Percentiles rank a stretch among this genome's conserved stretches.
Conservation (phyloP, 2,329 filamentous ascomycete species). For the Fusarium citri region DNA sequence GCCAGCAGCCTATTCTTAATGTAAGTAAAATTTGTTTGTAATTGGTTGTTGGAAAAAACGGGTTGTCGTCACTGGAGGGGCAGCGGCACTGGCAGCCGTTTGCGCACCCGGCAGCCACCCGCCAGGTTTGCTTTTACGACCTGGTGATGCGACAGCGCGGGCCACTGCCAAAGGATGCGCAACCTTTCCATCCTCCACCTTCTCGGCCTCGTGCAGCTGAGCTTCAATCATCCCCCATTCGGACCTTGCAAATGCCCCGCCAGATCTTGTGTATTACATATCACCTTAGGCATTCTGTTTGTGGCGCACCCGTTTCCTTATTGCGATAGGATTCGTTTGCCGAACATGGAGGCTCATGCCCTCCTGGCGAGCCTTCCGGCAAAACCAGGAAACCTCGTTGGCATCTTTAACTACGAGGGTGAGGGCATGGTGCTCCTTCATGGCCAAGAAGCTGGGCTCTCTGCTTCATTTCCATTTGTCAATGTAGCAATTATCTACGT, state of each 20-base stretch:
- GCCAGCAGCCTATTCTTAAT: constrained; percentile 62
- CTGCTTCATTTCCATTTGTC: constrained; percentile 40
- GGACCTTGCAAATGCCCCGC: not conserved
- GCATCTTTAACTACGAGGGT: constrained; percentile 38
- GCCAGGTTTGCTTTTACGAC: constrained; percentile 27
- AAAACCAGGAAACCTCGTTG: constrained; percentile 36
- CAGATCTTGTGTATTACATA: constrained; percentile 5
- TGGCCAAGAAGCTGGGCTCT: constrained; percentile 33
- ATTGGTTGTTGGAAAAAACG: constrained; percentile 6
- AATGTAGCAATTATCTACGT: constrained; percentile 40
- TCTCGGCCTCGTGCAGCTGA: not conserved
- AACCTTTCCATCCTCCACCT: constrained; percentile 1
- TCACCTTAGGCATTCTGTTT: constrained; percentile 2
- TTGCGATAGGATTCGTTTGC: constrained; percentile 2
- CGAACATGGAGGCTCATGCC: constrained; percentile 18
- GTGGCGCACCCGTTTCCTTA: not conserved
- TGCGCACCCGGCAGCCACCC: constrained; percentile 26
- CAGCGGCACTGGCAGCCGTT: not conserved
- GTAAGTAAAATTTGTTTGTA: constrained; percentile 54
- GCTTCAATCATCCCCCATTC: constrained; percentile 10
- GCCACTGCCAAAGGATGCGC: constrained; percentile 29
- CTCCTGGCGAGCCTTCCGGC: constrained; percentile 17
- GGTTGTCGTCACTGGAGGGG: constrained; percentile 12
- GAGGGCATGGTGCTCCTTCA: constrained; percentile 39
- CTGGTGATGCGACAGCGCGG: constrained; percentile 26